Conservation (phyloP, 2,329 filamentous ascomycete genomes). For the Davidsoniella virescens region DNA sequence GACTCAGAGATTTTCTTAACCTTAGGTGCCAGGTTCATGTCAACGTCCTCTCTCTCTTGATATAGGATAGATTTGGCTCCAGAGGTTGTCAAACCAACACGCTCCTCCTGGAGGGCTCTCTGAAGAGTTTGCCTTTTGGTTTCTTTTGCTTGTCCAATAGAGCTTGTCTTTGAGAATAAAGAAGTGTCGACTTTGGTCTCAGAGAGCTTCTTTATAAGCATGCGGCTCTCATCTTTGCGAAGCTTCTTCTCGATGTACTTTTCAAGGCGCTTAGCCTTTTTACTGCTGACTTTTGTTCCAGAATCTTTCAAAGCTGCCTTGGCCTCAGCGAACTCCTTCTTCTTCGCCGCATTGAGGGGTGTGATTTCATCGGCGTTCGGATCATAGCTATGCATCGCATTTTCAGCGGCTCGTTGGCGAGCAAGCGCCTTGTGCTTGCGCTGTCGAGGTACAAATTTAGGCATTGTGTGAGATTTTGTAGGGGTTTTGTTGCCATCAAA, state of each 20-base stretch:
- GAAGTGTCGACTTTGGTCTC: slow-evolving; percentile 67
- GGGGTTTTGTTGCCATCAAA: background rate
- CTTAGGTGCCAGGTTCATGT: slow-evolving; percentile 1
- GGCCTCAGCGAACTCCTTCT: slow-evolving; percentile 34
- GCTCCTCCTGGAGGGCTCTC: slow-evolving; percentile 46
- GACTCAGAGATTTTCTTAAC: slow-evolving; percentile 14
- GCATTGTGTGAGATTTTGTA: background rate
- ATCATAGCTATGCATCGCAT: slow-evolving; percentile 20
- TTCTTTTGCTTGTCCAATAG: slow-evolving; percentile 55
- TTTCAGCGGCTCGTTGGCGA: slow-evolving; percentile 36
- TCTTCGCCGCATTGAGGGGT: slow-evolving; percentile 22
- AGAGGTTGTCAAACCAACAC: slow-evolving; percentile 45
- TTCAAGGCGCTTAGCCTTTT: slow-evolving; percentile 50
- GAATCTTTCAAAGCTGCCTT: slow-evolving; percentile 40
- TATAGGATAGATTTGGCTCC: slow-evolving; percentile 36
- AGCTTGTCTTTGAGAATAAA: slow-evolving; percentile 60
- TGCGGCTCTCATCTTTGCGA: slow-evolving; percentile 80
- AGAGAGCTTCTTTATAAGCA: slow-evolving; percentile 68
- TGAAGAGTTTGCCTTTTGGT: slow-evolving; percentile 53
- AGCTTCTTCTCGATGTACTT: slow-evolving; percentile 77
- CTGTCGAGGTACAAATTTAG: slow-evolving; percentile 43
- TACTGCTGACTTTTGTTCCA: slow-evolving; percentile 41
- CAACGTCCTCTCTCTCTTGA: slow-evolving; percentile 19
- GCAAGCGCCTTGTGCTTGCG: slow-evolving; percentile 54
- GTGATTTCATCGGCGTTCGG: slow-evolving; percentile 24